Percentiles rank a stretch among this genome's conserved stretches.
phyloP scores from a whole-genome alignment of 2,329 filamentous ascomycete genomes.

The Achaetomium macrosporum region DNA sequence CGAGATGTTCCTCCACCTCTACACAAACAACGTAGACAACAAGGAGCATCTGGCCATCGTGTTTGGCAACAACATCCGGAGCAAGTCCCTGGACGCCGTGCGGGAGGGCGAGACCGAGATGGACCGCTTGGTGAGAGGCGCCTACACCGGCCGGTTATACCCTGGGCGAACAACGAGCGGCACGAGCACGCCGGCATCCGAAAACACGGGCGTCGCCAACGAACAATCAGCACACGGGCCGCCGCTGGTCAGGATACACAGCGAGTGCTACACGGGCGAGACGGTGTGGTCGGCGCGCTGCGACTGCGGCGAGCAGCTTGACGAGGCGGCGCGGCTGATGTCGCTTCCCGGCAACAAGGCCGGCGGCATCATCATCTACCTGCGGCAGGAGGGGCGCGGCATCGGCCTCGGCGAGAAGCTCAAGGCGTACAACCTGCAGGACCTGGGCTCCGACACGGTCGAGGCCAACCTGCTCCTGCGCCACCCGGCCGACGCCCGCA shows the following conservation, averaged over 20 bases:
- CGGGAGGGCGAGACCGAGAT: constrained; percentile 75
- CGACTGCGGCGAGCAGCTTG: constrained; percentile 95
- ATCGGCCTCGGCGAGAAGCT: constrained; percentile 94
- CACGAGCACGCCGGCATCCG: constrained; percentile 31
- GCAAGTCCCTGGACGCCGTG: constrained; percentile 62
- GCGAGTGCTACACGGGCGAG: constrained; percentile 97
- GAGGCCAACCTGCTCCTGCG: constrained; percentile 87
- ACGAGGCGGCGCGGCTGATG: constrained; percentile 94
- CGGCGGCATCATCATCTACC: constrained; percentile 90
- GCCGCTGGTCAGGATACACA: constrained; percentile 90
- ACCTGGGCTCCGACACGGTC: constrained; percentile 94
- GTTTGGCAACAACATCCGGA: constrained; percentile 80
- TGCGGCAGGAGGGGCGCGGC: constrained; percentile 91
- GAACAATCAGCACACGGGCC: constrained; percentile 28
- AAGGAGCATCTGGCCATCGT: constrained; percentile 98
- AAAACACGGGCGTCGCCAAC: background rate
- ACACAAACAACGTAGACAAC: constrained; percentile 84
- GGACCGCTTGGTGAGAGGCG: constrained; percentile 89
- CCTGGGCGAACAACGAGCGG: constrained; percentile 77
- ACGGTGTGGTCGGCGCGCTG: constrained; percentile 97
- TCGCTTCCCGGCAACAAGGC: constrained; percentile 56
- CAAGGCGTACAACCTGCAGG: constrained; percentile 96
- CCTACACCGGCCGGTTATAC: constrained; percentile 81
- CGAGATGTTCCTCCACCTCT: constrained; percentile 96
- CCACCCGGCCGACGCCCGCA: constrained; percentile 90